phyloP scores from a whole-genome alignment of 2,329 filamentous ascomycete genomes.

The Monascus ruber region DNA sequence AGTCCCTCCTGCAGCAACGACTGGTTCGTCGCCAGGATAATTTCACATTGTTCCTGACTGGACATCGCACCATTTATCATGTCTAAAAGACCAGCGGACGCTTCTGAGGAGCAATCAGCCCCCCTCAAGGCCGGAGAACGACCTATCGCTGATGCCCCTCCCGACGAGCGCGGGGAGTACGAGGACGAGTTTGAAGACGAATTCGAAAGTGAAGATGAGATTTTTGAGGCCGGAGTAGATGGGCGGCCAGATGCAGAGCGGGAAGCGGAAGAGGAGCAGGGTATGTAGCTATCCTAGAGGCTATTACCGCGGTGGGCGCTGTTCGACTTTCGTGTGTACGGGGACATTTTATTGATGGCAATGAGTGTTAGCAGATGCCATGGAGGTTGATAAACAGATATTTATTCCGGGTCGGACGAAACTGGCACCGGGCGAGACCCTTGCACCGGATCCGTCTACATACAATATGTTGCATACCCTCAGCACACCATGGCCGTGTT shows the following conservation, averaged over 20 bases:
- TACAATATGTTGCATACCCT: constrained; percentile 97
- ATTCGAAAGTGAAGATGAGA: constrained; percentile 86
- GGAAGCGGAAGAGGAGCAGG: constrained; percentile 74
- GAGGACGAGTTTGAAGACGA: constrained; percentile 87
- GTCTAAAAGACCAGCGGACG: constrained; percentile 50
- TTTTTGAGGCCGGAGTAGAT: constrained; percentile 88
- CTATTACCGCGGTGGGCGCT: background rate
- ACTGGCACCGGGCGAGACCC: constrained; percentile 78
- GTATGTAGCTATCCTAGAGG: constrained; percentile 30
- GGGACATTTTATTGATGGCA: constrained; percentile 6
- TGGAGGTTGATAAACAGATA: constrained; percentile 88
- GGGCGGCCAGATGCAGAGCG: constrained; percentile 84
- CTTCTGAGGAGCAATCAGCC: constrained; percentile 37
- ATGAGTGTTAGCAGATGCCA: constrained; percentile 46
- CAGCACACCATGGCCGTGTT: constrained; percentile 89
- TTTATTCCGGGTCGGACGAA: constrained; percentile 94
- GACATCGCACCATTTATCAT: constrained; percentile 27
- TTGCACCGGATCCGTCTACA: constrained; percentile 83
- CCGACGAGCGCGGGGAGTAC: constrained; percentile 50
- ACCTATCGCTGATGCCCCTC: constrained; percentile 39
- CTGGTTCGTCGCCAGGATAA: constrained; percentile 9
- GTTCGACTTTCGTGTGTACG: too few relatives aligned
- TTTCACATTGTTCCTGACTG: constrained; percentile 1
- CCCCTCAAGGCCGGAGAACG: constrained; percentile 52
- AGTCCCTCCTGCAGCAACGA: constrained; percentile 9